phyloP scores from a whole-genome alignment of 2,329 filamentous ascomycete genomes.

The Zymoseptoria pseudotritici region DNA sequence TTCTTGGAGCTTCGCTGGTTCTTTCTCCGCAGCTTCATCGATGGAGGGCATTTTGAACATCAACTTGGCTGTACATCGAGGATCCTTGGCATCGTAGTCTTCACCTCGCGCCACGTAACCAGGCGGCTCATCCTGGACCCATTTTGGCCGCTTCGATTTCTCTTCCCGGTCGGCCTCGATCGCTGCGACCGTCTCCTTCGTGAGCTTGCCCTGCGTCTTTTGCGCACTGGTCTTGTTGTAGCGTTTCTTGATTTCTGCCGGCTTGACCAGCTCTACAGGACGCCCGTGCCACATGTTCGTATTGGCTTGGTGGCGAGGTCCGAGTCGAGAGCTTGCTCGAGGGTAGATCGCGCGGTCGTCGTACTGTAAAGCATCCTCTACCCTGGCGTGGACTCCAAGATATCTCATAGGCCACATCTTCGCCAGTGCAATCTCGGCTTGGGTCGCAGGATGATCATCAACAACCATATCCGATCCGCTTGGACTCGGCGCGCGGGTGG shows the following conservation, averaged over 20 bases:
- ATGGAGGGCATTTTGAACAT: constrained; percentile 62
- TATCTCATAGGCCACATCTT: constrained; percentile 96
- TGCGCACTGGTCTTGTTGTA: constrained; percentile 52
- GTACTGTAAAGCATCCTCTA: constrained; percentile 91
- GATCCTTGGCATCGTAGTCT: constrained; percentile 65
- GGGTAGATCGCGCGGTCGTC: constrained; percentile 92
- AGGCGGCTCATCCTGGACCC: constrained; percentile 82
- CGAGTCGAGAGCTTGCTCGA: constrained; percentile 83
- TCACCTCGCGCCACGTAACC: constrained; percentile 82
- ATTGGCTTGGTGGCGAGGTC: constrained; percentile 83
- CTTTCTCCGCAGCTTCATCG: constrained; percentile 16
- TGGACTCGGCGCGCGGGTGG: constrained; percentile 51
- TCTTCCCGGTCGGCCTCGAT: constrained; percentile 74
- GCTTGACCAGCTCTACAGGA: constrained; percentile 84
- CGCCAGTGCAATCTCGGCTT: constrained; percentile 84
- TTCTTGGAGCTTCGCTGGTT: constrained; percentile 3
- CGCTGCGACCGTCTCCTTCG: constrained; percentile 71
- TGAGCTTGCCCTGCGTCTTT: constrained; percentile 68
- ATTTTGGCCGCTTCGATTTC: constrained; percentile 77
- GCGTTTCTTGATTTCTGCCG: constrained; percentile 75
- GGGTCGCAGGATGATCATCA: constrained; percentile 58
- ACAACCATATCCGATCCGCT: constrained; percentile 43
- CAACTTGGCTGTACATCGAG: constrained; percentile 65
- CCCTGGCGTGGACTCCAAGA: constrained; percentile 87
- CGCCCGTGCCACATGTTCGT: constrained; percentile 79